Percentiles rank a stretch among this genome's conserved stretches.
Conservation (phyloP, 768 basidiomycete genomes). For the Mycena vulgaris region DNA sequence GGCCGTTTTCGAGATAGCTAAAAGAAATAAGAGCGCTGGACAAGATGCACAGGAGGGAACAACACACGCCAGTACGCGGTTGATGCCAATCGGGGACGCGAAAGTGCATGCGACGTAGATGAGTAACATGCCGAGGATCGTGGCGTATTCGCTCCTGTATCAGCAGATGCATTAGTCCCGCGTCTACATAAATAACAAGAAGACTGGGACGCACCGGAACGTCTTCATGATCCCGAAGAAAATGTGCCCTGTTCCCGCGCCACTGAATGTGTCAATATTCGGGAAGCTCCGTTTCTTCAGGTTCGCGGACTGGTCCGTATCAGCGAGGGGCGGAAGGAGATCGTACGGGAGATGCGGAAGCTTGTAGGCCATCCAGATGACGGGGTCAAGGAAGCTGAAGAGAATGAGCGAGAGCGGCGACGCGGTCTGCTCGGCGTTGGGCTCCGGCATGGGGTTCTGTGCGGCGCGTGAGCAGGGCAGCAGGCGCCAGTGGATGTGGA, state of each 20-base stretch:
- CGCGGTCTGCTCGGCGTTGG: slow-evolving; percentile 66
- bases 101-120: slow-evolving; percentile 33
- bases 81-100: slow-evolving; percentile 36
- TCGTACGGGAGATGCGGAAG: slow-evolving; percentile 64
- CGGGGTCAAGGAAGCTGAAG: slow-evolving; percentile 69
- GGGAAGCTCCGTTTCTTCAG: slow-evolving; percentile 34
- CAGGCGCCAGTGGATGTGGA: neutral
- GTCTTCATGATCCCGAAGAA: slow-evolving; percentile 37
- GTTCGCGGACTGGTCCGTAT: slow-evolving; percentile 43
- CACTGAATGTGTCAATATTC: slow-evolving; percentile 38
- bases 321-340: slow-evolving; percentile 74
- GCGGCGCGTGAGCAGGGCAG: neutral
- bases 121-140: slow-evolving; percentile 26
- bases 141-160: slow-evolving; percentile 25
- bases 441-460: slow-evolving; percentile 50
- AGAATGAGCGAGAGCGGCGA: slow-evolving; percentile 59
- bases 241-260: slow-evolving; percentile 25
- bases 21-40: slow-evolving; percentile 17
- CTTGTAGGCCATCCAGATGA: slow-evolving; percentile 60
- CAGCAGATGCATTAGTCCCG: neutral
- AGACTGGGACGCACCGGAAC: slow-evolving; percentile 23
- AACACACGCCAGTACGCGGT: slow-evolving; percentile 29
- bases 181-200: neutral
- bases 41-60: neutral
- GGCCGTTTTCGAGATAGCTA: slow-evolving; percentile 60